Evolutionary conservation across 768 basidiomycete genomes (phyloP), one percentile per base, ranked within the genome.

Genomic region (Leccinum disarticulatum): DNA sequence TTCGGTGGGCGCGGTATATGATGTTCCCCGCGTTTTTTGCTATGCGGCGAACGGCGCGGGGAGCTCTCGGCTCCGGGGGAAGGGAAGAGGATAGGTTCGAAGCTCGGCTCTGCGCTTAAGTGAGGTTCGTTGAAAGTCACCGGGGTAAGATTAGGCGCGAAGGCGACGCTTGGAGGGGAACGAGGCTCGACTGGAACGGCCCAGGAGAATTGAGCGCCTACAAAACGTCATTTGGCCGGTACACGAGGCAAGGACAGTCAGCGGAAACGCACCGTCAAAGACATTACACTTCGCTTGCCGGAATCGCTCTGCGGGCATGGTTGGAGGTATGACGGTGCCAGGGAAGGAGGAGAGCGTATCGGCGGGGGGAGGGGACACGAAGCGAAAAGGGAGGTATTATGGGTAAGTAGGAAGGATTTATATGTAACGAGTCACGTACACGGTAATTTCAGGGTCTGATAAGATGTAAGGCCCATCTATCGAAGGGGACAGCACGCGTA

Each of bases 1-100:
- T 93, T 92, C 2, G 90, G 88, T 2, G 90, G 90, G 47, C 90
- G 88, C 17, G 90, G 90, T 62, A 93, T 89, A 70, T 91, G 88
- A 63, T 87, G 83, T 28, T 85, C 83, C 14, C 84, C 82, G 69
- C 87, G 88, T 75, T 88, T 87, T 78, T 84, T 88, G 51, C 81
- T 77, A 66, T 90, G 88, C 0, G 81, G 79, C 6, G 78, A 71
- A 43, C 80, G 80, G 38, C 80, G 80, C 36, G 79, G 64, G 22
- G 72, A 61, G 46, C 38, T 54, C 9, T 70, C 73, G 36, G 74
- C 60, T n/a, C 73, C 59, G 48, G 76, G 60, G 25, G 82, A 80
- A 19, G 87, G 85, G 76, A 90, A 90, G 66, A 88, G 79, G 36
- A 83, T 74, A 17, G 81, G 77, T 55, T 83, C 77, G 43, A 76